These are phyloP conservation scores for Colletotrichum sp. DNA, from an alignment of 2,329 filamentous ascomycete genomes.

Conservation along the genomic window DNA sequence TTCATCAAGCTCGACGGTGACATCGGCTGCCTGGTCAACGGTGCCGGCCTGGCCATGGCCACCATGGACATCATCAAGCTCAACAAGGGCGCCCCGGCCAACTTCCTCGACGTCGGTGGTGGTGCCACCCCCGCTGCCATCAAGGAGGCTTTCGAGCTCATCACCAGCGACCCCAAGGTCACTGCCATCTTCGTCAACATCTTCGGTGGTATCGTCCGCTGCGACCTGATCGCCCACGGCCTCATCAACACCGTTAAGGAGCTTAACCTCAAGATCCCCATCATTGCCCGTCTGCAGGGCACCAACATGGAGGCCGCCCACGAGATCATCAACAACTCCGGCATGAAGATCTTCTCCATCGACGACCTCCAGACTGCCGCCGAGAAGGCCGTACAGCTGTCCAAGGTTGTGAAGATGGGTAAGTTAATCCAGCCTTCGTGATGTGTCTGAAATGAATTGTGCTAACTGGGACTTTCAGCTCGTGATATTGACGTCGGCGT, in stretches of 20 bases:
- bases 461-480: constrained; percentile 52
- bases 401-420: constrained; percentile 99
- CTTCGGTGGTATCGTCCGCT: constrained; percentile 98
- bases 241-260: constrained; percentile 93
- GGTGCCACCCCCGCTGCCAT: constrained; percentile 97
- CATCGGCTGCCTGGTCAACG: constrained; percentile 99
- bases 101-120: constrained; percentile 98
- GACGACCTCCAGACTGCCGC: constrained; percentile 97
- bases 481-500: constrained; percentile 97
- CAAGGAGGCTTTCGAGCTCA: constrained; percentile 96
- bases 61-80: constrained; percentile 99
- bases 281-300: constrained; percentile 95
- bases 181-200: constrained; percentile 99
- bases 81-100: constrained; percentile 93
- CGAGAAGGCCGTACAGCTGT: constrained; percentile 98
- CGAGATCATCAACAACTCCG: constrained; percentile 92
- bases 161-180: constrained; percentile 97
- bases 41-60: constrained; percentile 98
- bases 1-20: constrained; percentile 99
- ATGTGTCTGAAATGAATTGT: background rate
- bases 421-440: constrained; percentile 41
- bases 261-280: constrained; percentile 95
- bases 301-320: constrained; percentile 98
- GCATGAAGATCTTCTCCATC: constrained; percentile 99
- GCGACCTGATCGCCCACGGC: constrained; percentile 95